These are phyloP conservation scores for Zygosaccharomyces lentus DNA, from an alignment of 805 yeast species.

Conservation along the genomic window DNA sequence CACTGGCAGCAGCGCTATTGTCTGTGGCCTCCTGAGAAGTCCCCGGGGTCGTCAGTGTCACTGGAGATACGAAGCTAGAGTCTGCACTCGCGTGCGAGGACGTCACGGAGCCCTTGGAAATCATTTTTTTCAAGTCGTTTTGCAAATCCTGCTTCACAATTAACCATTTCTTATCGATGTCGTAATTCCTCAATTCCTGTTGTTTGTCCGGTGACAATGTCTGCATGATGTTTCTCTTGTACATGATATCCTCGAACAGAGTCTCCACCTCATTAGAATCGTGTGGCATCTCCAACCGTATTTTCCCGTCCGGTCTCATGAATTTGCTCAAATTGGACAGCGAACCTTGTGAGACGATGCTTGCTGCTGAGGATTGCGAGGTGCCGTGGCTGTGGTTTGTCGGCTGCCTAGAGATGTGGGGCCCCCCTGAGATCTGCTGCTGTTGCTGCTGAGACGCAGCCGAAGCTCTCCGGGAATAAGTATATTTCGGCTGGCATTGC, in stretches of 20 bases:
- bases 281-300: constrained; percentile 58
- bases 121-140: constrained; percentile 61
- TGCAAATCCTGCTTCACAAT: constrained; percentile 80
- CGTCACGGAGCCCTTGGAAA: constrained; percentile 29
- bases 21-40: constrained; percentile 5
- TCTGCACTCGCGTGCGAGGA: constrained; percentile 10
- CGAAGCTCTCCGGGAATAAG: constrained; percentile 25
- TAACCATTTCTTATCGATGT: constrained; percentile 84
- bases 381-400: constrained; percentile 23
- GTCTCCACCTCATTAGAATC: constrained; percentile 63
- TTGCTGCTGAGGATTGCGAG: constrained; percentile 17
- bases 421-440: constrained; percentile 1
- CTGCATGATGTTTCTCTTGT: constrained; percentile 66
- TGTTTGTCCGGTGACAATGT: constrained; percentile 67
- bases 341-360: constrained; percentile 29
- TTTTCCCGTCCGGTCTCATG: constrained; percentile 31
- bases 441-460: constrained; percentile 6
- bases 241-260: constrained; percentile 77
- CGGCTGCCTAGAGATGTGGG: constrained; percentile 23
- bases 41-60: constrained; percentile 5
- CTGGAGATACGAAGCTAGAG: constrained; percentile 1
- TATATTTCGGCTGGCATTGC: constrained; percentile 26
- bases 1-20: neutral
- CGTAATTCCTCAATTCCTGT: constrained; percentile 68
- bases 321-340: constrained; percentile 27